These are phyloP conservation scores for Podospora pseudopauciseta DNA, from an alignment of 495 filamentous ascomycete genomes.

Conservation along the genomic window DNA sequence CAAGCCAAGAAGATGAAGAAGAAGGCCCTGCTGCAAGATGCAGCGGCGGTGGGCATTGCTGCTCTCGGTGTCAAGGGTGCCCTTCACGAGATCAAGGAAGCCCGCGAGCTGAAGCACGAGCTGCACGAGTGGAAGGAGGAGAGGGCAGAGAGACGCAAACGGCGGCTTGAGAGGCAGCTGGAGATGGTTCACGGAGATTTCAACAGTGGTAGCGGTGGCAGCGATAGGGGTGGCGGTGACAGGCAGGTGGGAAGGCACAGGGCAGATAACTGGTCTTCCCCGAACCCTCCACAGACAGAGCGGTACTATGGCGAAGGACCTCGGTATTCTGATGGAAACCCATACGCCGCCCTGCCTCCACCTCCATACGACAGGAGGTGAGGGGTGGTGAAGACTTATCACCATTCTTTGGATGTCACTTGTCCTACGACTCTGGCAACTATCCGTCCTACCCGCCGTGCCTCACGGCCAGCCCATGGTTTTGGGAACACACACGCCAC, in stretches of 20 bases:
- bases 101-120: conserved; percentile 39
- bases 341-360: conserved; percentile 46
- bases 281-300: conserved; percentile 34
- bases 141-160: conserved; percentile 38
- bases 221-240: conserved; percentile 23
- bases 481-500: not conserved
- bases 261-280: conserved; percentile 39
- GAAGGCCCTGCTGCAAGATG: conserved; percentile 71
- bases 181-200: not conserved
- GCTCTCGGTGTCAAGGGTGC: conserved; percentile 83
- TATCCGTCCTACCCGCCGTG: not conserved
- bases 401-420: not conserved
- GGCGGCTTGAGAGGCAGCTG: conserved; percentile 38
- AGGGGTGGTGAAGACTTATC: not conserved
- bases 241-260: conserved; percentile 33
- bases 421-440: not conserved
- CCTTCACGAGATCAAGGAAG: conserved; percentile 59
- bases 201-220: conserved; percentile 5
- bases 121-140: conserved; percentile 42
- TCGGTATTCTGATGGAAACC: conserved; percentile 51
- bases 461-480: not conserved
- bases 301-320: conserved; percentile 41
- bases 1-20: conserved; percentile 71
- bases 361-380: conserved; percentile 39
- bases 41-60: conserved; percentile 75